These are phyloP conservation scores for Darksidea phi DNA, from an alignment of 495 filamentous ascomycete species.

Conservation along the genomic window DNA sequence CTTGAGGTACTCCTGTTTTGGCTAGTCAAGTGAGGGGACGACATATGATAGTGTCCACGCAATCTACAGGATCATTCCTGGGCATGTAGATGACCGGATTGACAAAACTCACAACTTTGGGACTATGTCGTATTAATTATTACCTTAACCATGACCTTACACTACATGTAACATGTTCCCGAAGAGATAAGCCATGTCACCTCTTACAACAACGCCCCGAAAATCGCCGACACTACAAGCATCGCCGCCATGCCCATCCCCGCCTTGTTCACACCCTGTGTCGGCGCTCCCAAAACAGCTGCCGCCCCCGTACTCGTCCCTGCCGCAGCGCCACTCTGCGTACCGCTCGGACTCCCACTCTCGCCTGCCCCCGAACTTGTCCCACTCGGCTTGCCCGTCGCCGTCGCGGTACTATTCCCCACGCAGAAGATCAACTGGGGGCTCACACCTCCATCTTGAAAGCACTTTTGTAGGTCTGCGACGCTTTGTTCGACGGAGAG, in stretches of 20 bases:
- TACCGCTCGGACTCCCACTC: background rate
- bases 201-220: slow-evolving; percentile 12
- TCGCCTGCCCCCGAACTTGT: background rate
- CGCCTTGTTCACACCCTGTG: slow-evolving; percentile 15
- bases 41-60: no score
- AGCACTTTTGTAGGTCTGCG: slow-evolving; percentile 17
- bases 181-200: background rate
- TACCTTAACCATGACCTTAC: no score
- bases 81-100: no score
- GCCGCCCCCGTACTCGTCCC: slow-evolving; percentile 5
- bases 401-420: slow-evolving; percentile 13
- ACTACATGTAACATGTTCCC: no score
- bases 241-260: slow-evolving; percentile 20
- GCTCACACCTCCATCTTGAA: slow-evolving; percentile 8
- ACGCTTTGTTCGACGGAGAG: slow-evolving; percentile 15
- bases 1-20: no score
- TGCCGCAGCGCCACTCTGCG: background rate
- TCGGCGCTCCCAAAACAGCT: background rate
- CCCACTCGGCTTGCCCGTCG: slow-evolving; percentile 6
- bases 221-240: slow-evolving; percentile 15
- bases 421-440: slow-evolving; percentile 10
- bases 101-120: no score
- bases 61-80: no score
- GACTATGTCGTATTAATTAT: no score
- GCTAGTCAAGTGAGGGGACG: background rate